Conservation (phyloP, 2,329 filamentous ascomycete genomes). For the Cytospora mali region DNA sequence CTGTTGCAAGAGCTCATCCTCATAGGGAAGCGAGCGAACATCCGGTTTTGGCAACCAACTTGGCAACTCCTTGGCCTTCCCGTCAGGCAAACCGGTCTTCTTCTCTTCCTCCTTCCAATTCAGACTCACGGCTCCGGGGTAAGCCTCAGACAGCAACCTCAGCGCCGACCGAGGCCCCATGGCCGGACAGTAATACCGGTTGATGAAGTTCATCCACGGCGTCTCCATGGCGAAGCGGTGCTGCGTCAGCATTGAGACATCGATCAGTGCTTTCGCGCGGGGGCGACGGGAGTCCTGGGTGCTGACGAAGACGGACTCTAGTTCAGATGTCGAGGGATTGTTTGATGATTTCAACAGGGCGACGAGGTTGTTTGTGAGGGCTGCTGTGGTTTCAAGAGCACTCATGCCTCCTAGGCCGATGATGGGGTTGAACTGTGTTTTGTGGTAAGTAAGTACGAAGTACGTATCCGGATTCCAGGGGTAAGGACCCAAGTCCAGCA, state of each 20-base stretch:
- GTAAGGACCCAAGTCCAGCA: neutral
- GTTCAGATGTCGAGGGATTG: neutral
- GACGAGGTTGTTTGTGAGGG: conserved; percentile 17
- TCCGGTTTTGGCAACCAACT: neutral
- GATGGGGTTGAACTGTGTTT: conserved; percentile 14
- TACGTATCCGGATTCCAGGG: too few species aligned
- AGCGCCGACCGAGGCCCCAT: conserved; percentile 3
- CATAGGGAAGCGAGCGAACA: conserved; percentile 6
- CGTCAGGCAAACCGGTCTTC: neutral
- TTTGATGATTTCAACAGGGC: conserved; percentile 1
- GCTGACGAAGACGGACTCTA: conserved; percentile 2
- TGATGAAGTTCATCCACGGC: conserved; percentile 6
- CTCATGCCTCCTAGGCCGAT: conserved; percentile 10
- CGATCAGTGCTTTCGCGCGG: conserved; percentile 11
- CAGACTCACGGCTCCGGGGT: conserved; percentile 1
- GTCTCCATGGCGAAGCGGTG: conserved; percentile 14
- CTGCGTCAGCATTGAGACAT: conserved; percentile 7
- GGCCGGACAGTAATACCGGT: conserved; percentile 5
- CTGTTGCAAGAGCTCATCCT: conserved; percentile 6
- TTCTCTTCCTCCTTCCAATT: neutral
- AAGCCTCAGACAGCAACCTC: conserved; percentile 7
- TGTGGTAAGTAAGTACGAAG: too few species aligned
- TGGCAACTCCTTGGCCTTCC: neutral
- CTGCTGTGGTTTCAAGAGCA: conserved; percentile 9
- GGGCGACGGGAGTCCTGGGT: conserved; percentile 6